Base-by-base conservation (phyloP, 2,329 filamentous ascomycete species). In the Neonectria sp. region DNA sequence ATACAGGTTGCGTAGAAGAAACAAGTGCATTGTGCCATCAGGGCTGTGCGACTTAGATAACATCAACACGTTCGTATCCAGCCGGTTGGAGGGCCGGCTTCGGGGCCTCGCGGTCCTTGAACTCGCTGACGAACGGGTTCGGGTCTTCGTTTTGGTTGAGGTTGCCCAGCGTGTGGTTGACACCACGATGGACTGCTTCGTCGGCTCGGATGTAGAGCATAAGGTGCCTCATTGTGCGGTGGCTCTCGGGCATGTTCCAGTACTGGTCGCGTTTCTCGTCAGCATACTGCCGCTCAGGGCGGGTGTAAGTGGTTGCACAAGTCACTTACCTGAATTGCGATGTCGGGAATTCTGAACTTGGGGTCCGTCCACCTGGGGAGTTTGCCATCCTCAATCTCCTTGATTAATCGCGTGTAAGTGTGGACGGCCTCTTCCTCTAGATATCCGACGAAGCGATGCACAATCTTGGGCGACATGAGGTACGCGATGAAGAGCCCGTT, bases 351-450 rank as follows among this genome's bases (percentile, higher is more conserved):
- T 60, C 87, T 75, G 76, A 97, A 91, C 8, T 90, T 88, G 1
- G 84, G 82, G 68, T 89, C 86, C 29, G 89, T 85, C 95, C 96
- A 99, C 74, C 90, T 90, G 1, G 95, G 95, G 15, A 98, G 84
- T 65, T 90, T 88, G n/a, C 95, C 95, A 3, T 88, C 86, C 65
- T 98, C 95, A 27, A 99, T 88, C 77, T 98, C 96, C 72, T 90
- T 86, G 75, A 98, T 93, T 68, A 94, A 93, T 56, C 95, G 91
- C 0, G 94, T 96, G 84, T 99, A 99, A 0, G 96, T 99, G 77
- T 97, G 89, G 2, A 98, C 95, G 9, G 96, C 96, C 81, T 99
- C 96, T 80, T 99, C 96, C 81, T 99, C 96, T 13, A 99, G 90
- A 75, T 98, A 98, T 2, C 95, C 96, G 60, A 98, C 95, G 80